Conservation (phyloP, 345 rosid species). For the Corymbia maculata region DNA sequence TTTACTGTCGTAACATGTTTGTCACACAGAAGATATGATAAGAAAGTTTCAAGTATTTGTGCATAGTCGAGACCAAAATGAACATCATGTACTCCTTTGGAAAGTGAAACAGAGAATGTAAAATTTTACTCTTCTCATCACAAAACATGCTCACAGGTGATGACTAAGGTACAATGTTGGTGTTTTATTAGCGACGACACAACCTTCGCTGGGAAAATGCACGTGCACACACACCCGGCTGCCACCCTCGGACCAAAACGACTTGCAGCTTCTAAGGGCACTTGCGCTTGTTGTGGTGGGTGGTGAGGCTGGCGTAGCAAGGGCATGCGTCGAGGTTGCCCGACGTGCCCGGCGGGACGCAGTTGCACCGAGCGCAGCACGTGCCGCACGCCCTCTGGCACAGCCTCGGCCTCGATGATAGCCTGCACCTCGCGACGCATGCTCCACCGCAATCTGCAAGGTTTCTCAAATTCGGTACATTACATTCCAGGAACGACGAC, state of each 20-base stretch:
- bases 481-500: background rate
- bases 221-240: rapidly evolving
- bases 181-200: background rate
- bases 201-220: background rate
- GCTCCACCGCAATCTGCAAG: slow-evolving; percentile 45
- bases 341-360: slow-evolving; percentile 66
- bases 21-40: background rate
- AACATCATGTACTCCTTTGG: background rate
- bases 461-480: background rate
- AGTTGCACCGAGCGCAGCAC: slow-evolving; percentile 58
- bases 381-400: slow-evolving; percentile 73
- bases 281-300: slow-evolving; percentile 57
- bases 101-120: background rate
- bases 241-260: background rate
- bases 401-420: slow-evolving; percentile 42
- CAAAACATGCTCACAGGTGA: background rate
- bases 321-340: slow-evolving; percentile 50
- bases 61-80: background rate
- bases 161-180: background rate
- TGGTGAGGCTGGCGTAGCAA: slow-evolving; percentile 56
- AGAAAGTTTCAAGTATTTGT: background rate
- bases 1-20: rapidly evolving
- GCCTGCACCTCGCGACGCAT: slow-evolving; percentile 42
- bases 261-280: slow-evolving; percentile 38
- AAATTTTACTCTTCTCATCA: background rate